Evolutionary conservation across 257 asterid species (phyloP), one percentile per base, ranked within the genome.

Genomic region (Lantana camara): DNA sequence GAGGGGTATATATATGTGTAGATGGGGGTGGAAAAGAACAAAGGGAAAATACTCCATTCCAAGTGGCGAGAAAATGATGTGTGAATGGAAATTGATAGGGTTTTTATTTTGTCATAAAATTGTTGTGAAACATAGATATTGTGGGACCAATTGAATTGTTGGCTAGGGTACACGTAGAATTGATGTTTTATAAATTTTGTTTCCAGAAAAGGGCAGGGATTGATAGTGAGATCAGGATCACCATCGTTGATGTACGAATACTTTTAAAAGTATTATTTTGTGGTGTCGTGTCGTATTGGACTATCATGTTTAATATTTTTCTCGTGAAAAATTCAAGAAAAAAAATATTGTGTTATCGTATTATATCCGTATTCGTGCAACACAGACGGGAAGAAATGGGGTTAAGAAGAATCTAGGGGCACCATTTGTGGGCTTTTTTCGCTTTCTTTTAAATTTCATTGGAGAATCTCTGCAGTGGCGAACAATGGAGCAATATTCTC

Each of bases 1-100:
- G 85, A 50, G 78, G 85, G 80, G 75, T 78, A 84, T 84, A 47
- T 87, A 84, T 84, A 78, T 12, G 61, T 34, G 64, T 40, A 3
- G 9, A n/a, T 3, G 47, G n/a, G 73, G 11, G 64, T 29, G 15
- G 61, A 62, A 71, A 59, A 66, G 37, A 72, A 75, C 78, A 76
- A 70, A 38, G 22, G 32, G 21, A 20, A 67, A 68, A 54, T 70
- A 68, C 68, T 32, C 66, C 64, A 57, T 4, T 1, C 21, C 60
- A 42, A 76, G 83, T 70, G 82, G 73, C 46, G n/a, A 61, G 71
- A 66, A 79, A 73, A 77, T 41, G 89, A 70, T 51, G 44, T 72
- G 54, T 60, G 47, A n/a, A n/a, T n/a, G n/a, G n/a, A 79, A 77
- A 57, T 57, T 62, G 79, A 73, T 73, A 76, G 70, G 73, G 24